Evolutionary conservation across 805 yeast genomes (phyloP).

Genomic region (Aciculoconidium aculeatum): DNA sequence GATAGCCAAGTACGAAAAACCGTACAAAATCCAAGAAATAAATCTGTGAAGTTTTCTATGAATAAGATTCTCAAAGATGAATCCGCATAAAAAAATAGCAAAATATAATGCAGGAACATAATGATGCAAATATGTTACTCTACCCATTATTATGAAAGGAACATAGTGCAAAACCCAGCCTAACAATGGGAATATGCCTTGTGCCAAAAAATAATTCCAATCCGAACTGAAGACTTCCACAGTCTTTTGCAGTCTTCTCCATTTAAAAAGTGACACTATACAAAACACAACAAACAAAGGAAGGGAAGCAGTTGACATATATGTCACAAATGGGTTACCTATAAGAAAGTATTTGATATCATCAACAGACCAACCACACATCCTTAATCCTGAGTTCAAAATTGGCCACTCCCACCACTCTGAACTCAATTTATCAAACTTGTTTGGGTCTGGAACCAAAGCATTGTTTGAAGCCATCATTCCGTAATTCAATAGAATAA

Average conservation of each 20-base stretch:
- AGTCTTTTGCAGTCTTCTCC: slow-evolving; percentile 28
- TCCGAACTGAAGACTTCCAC: slow-evolving; percentile 17
- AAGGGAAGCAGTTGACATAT: slow-evolving; percentile 38
- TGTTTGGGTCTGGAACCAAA: slow-evolving; percentile 68
- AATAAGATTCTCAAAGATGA: slow-evolving; percentile 16
- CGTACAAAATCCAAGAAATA: slow-evolving; percentile 30
- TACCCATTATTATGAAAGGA: slow-evolving; percentile 38
- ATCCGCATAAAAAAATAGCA: slow-evolving; percentile 18
- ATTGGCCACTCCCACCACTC: slow-evolving; percentile 85
- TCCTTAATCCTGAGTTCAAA: slow-evolving; percentile 60
- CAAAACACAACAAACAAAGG: slow-evolving; percentile 16
- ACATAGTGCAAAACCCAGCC: slow-evolving; percentile 38
- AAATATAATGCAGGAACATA: slow-evolving; percentile 41
- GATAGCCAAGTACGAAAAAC: slow-evolving; percentile 42
- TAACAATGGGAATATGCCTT: slow-evolving; percentile 30
- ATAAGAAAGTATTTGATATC: slow-evolving; percentile 56
- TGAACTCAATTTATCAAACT: slow-evolving; percentile 66
- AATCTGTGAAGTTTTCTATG: slow-evolving; percentile 12
- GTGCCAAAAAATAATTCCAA: slow-evolving; percentile 24
- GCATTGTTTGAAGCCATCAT: slow-evolving; percentile 86
- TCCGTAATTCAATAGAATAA: slow-evolving; percentile 64
- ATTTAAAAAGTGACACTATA: slow-evolving; percentile 14
- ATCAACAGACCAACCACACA: slow-evolving; percentile 65
- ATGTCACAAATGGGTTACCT: slow-evolving; percentile 75
- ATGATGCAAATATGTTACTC: slow-evolving; percentile 41